phyloP scores from a whole-genome alignment of 495 filamentous ascomycete species.

The Hyaloscypha hepaticicola region DNA sequence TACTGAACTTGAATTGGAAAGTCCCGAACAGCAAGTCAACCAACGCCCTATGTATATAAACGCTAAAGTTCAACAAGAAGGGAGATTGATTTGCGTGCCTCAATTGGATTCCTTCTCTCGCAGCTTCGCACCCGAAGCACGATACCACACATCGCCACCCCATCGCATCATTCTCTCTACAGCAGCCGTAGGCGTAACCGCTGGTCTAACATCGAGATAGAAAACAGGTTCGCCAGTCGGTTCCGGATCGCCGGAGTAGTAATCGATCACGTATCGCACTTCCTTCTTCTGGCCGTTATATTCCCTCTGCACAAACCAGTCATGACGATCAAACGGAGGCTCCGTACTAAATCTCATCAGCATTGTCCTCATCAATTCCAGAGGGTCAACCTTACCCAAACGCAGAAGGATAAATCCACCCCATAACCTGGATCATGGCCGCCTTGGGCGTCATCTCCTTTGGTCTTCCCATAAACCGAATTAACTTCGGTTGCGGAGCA shows the following conservation, averaged over 20 bases:
- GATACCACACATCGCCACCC: constrained; percentile 93
- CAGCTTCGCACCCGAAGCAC: constrained; percentile 70
- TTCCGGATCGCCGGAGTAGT: constrained; percentile 86
- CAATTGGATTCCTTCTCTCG: constrained; percentile 37
- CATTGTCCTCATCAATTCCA: neutral
- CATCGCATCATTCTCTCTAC: constrained; percentile 84
- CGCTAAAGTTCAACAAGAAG: neutral
- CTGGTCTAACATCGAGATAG: constrained; percentile 94
- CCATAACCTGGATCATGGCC: constrained; percentile 71
- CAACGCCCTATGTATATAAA: neutral
- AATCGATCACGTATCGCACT: constrained; percentile 96
- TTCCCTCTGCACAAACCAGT: constrained; percentile 86
- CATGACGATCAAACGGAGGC: constrained; percentile 95
- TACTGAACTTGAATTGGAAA: neutral
- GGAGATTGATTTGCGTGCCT: neutral
- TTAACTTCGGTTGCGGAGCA: constrained; percentile 59
- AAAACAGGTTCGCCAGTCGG: constrained; percentile 92
- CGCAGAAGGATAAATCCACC: constrained; percentile 71
- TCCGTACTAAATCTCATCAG: constrained; percentile 51
- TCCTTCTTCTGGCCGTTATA: constrained; percentile 62
- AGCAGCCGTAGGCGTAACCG: constrained; percentile 73
- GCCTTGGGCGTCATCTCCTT: constrained; percentile 90
- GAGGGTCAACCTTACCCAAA: constrained; percentile 58
- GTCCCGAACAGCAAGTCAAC: neutral
- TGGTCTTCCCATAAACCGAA: constrained; percentile 86